Conservation (phyloP, 2,329 filamentous ascomycete genomes). For the Sporothrix protearum region DNA sequence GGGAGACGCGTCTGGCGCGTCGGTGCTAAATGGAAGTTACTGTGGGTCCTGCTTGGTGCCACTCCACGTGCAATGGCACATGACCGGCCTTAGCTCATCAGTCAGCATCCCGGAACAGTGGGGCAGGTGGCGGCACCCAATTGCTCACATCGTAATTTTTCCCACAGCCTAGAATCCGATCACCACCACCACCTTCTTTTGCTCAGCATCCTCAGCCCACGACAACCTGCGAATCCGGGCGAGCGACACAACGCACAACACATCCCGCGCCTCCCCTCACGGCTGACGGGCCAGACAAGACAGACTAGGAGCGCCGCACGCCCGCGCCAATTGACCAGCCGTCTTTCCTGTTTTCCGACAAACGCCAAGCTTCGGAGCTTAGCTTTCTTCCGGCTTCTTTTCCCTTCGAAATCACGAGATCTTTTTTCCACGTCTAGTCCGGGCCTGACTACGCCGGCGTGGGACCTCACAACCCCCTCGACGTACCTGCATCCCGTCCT, state of each 20-base stretch:
- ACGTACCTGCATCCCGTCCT: not conserved
- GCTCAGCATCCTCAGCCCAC: conserved; percentile 18
- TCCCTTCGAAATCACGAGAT: conserved; percentile 19
- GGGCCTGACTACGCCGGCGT: not conserved
- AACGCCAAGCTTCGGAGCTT: not conserved
- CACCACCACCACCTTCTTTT: conserved; percentile 18
- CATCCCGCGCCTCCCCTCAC: not conserved
- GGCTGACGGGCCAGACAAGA: conserved; percentile 10
- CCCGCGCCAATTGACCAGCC: not conserved
- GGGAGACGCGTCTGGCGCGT: conserved; percentile 25
- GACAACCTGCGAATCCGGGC: not conserved
- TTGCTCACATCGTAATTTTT: conserved; percentile 24
- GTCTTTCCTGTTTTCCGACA: not conserved
- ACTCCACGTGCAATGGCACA: not conserved
- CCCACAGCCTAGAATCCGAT: conserved; percentile 22
- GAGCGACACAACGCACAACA: conserved; percentile 14
- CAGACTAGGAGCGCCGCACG: not conserved
- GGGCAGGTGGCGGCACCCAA: conserved; percentile 21
- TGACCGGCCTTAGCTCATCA: not conserved
- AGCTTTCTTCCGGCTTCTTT: conserved; percentile 17
- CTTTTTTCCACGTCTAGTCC: not conserved
- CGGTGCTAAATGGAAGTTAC: not conserved
- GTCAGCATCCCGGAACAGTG: conserved; percentile 18
- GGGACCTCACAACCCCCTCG: not conserved
- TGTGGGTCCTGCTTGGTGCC: not conserved